Evolutionary conservation across 208 protist genomes (phyloP).

Genomic region (Leishmania guyanensis): DNA sequence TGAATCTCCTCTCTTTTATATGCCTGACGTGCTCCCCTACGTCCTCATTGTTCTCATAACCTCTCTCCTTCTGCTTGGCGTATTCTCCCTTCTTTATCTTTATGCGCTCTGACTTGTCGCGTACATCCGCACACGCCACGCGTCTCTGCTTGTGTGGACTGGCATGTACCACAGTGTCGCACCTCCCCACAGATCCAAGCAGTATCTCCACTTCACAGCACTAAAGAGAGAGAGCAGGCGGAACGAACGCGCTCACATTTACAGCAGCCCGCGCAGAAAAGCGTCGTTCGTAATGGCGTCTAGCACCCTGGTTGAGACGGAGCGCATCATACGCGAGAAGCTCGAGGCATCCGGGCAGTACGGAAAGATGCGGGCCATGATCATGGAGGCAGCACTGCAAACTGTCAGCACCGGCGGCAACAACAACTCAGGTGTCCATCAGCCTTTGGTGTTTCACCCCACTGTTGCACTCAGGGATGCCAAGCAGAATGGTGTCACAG

Average conservation of each 20-base stretch:
- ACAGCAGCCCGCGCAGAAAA: conserved; percentile 2
- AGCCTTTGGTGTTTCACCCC: conserved; percentile 45
- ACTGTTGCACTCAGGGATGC: conserved; percentile 42
- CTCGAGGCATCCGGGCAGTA: conserved; percentile 79
- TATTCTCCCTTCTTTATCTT: background rate
- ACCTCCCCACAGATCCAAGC: background rate
- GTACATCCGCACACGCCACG: background rate
- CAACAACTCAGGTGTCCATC: conserved; percentile 1
- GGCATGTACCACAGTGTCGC: background rate
- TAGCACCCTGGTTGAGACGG: conserved; percentile 36
- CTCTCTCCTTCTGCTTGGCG: background rate
- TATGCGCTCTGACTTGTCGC: background rate
- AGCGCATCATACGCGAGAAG: conserved; percentile 71
- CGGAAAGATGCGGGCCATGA: conserved; percentile 89
- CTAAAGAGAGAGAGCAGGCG: background rate
- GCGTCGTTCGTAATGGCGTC: conserved; percentile 8
- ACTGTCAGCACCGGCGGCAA: conserved; percentile 14
- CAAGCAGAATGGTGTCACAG: conserved; percentile 43
- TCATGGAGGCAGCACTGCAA: conserved; percentile 80
- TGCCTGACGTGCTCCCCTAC: background rate
- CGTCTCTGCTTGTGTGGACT: background rate
- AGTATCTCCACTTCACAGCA: background rate
- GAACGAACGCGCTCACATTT: background rate
- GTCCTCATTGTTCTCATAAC: background rate
- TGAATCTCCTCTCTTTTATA: background rate